Percentiles rank a stretch among this genome's conserved stretches.
These are phyloP conservation scores for Lasiosphaeria ovina DNA, from an alignment of 495 filamentous ascomycete species.

Conservation along the genomic window DNA sequence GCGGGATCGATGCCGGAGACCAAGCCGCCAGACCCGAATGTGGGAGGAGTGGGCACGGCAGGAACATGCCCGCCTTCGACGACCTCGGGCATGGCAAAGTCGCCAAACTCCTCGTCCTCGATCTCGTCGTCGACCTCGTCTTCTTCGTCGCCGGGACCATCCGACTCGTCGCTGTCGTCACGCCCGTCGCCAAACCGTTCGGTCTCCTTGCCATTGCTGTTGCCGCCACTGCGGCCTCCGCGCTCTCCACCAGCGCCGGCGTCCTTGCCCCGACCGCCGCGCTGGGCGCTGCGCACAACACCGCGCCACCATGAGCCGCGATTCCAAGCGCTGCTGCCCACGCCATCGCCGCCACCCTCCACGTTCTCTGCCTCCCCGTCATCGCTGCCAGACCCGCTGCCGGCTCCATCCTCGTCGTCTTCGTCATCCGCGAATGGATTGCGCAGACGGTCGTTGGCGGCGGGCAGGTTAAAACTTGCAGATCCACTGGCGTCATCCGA, in stretches of 20 bases:
- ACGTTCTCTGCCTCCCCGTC: slow-evolving; percentile 35
- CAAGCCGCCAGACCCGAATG: slow-evolving; percentile 17
- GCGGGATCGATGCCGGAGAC: slow-evolving; percentile 36
- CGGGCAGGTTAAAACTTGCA: slow-evolving; percentile 23
- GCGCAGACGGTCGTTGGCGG: slow-evolving; percentile 28
- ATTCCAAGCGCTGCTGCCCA: slow-evolving; percentile 30
- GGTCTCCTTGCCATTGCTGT: slow-evolving; percentile 12
- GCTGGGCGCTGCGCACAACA: slow-evolving; percentile 32
- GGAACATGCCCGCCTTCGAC: slow-evolving; percentile 19
- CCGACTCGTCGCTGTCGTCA: slow-evolving; percentile 41
- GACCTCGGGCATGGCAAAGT: slow-evolving; percentile 53
- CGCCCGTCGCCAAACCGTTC: slow-evolving; percentile 48
- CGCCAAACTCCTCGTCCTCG: slow-evolving; percentile 52
- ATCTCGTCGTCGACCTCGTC: slow-evolving; percentile 42
- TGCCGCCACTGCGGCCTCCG: background rate
- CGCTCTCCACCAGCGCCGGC: background rate
- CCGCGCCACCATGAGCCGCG: slow-evolving; percentile 48
- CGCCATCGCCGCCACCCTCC: slow-evolving; percentile 12
- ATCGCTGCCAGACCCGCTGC: slow-evolving; percentile 22
- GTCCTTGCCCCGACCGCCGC: slow-evolving; percentile 9
- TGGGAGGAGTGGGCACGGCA: slow-evolving; percentile 6
- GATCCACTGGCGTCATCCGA: slow-evolving; percentile 28
- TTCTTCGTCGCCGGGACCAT: slow-evolving; percentile 30
- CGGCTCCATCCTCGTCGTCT: slow-evolving; percentile 44
- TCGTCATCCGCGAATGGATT: slow-evolving; percentile 51